Conservation (phyloP, 352 stramenopile genomes). For the Pythium rishiriense region DNA sequence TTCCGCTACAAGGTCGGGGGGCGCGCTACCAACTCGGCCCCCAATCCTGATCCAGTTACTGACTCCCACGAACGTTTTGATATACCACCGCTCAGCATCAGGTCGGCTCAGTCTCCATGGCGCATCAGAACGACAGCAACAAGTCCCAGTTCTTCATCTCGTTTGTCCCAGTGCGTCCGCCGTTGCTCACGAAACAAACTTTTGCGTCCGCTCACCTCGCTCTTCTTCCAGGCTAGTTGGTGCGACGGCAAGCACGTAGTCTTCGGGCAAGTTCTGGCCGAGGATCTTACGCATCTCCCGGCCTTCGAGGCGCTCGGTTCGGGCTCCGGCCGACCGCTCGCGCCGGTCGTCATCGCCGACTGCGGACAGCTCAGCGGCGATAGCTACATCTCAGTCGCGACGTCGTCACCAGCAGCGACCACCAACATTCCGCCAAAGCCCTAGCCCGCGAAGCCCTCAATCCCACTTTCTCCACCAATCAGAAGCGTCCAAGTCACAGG, state of each 20-base stretch:
- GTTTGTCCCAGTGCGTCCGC: constrained; percentile 50
- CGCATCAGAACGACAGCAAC: constrained; percentile 96
- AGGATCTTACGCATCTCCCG: constrained; percentile 57
- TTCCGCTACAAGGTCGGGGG: constrained; percentile 70
- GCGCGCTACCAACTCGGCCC: background rate
- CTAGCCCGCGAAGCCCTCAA: constrained; percentile 9
- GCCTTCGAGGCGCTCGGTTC: constrained; percentile 52
- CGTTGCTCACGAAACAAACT: background rate
- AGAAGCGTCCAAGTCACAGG: constrained; percentile 26
- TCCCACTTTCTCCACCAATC: constrained; percentile 21
- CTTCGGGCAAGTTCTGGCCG: constrained; percentile 94
- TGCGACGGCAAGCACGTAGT: constrained; percentile 99
- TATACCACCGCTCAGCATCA: constrained; percentile 56
- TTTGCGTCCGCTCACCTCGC: background rate
- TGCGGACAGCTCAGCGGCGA: constrained; percentile 55
- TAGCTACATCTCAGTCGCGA: constrained; percentile 32
- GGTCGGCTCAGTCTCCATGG: constrained; percentile 95
- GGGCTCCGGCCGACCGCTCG: constrained; percentile 44
- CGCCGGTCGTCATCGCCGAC: constrained; percentile 55
- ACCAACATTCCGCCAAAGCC: constrained; percentile 21
- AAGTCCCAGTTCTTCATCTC: constrained; percentile 99
- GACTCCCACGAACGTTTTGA: background rate
- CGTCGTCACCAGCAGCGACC: background rate
- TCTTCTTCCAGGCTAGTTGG: constrained; percentile 50
- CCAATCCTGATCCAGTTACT: background rate